A percentile compares a stretch with the other conserved stretches of the same genome.
These are phyloP conservation scores for Xylaria polymorpha DNA, from an alignment of 2,329 filamentous ascomycete genomes.

Conservation along the genomic window DNA sequence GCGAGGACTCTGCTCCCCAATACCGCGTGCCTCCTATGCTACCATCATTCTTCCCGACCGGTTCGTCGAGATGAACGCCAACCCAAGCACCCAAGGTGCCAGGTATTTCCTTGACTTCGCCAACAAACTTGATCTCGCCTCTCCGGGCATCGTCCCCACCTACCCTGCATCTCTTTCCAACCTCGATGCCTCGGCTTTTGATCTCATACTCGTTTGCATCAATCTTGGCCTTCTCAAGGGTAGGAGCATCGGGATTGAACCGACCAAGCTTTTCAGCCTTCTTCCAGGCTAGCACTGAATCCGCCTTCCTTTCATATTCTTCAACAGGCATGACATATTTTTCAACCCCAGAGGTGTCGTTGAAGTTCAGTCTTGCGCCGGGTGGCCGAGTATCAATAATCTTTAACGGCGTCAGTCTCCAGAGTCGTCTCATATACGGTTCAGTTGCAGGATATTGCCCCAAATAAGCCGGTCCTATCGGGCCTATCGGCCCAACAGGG, in stretches of 20 bases:
- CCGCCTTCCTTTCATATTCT: constrained; percentile 86
- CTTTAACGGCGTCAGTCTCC: constrained; percentile 59
- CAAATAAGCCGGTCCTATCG: constrained; percentile 1
- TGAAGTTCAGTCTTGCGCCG: constrained; percentile 80
- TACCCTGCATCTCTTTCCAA: constrained; percentile 72
- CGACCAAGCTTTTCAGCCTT: constrained; percentile 94
- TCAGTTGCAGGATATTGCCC: constrained; percentile 27
- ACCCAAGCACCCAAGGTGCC: constrained; percentile 75
- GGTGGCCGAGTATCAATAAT: constrained; percentile 83
- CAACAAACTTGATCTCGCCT: constrained; percentile 77
- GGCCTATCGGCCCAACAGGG: not conserved
- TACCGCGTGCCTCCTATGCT: constrained; percentile 75
- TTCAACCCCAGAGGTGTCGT: constrained; percentile 81
- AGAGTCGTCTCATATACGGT: not conserved
- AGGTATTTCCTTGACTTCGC: constrained; percentile 79
- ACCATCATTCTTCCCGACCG: constrained; percentile 85
- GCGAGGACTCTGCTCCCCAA: constrained; percentile 71
- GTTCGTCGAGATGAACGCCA: constrained; percentile 80
- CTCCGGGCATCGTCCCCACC: constrained; percentile 75
- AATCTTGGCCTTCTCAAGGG: constrained; percentile 77
- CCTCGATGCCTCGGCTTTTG: constrained; percentile 72
- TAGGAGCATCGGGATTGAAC: constrained; percentile 87
- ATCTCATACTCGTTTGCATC: constrained; percentile 77
- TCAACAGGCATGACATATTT: constrained; percentile 90
- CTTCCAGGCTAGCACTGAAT: constrained; percentile 96